Evolutionary conservation across 1,284 basidiomycete genomes (phyloP).

Genomic region (Ceratobasidium sp.): DNA sequence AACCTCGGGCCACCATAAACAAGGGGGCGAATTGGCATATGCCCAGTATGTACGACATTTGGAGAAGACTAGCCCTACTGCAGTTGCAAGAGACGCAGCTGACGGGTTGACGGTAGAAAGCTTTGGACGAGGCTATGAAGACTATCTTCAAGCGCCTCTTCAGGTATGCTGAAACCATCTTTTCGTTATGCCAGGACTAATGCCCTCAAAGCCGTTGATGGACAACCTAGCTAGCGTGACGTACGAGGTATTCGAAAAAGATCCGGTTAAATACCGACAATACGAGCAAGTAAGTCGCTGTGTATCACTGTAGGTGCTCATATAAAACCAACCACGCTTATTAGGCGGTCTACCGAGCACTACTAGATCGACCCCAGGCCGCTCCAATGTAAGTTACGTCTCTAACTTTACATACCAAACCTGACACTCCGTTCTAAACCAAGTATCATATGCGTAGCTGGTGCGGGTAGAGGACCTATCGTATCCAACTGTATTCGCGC

Average conservation of each 20-base stretch:
- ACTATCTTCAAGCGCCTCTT: constrained; percentile 95
- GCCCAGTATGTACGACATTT: constrained; percentile 90
- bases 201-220: constrained; percentile 86
- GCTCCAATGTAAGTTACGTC: constrained; percentile 67
- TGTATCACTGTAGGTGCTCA: constrained; percentile 24
- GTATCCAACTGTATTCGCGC: constrained; percentile 90
- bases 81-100: constrained; percentile 72
- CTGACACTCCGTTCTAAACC: constrained; percentile 42
- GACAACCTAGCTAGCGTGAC: constrained; percentile 96
- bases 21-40: constrained; percentile 90
- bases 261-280: constrained; percentile 95
- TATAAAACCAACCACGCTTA: constrained; percentile 8
- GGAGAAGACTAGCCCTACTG: constrained; percentile 78
- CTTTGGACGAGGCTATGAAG: constrained; percentile 93
- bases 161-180: constrained; percentile 67
- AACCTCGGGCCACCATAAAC: constrained; percentile 72
- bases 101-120: constrained; percentile 75
- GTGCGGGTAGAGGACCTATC: constrained; percentile 95
- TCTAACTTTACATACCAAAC: not conserved
- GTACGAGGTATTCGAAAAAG: constrained; percentile 98
- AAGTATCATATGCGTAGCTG: constrained; percentile 91
- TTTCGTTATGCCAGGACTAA: constrained; percentile 27
- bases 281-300: constrained; percentile 86
- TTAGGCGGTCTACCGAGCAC: constrained; percentile 86
- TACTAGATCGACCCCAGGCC: constrained; percentile 75